phyloP scores from a whole-genome alignment of 1,284 basidiomycete genomes.

The Filobasidium uniguttulatum region DNA sequence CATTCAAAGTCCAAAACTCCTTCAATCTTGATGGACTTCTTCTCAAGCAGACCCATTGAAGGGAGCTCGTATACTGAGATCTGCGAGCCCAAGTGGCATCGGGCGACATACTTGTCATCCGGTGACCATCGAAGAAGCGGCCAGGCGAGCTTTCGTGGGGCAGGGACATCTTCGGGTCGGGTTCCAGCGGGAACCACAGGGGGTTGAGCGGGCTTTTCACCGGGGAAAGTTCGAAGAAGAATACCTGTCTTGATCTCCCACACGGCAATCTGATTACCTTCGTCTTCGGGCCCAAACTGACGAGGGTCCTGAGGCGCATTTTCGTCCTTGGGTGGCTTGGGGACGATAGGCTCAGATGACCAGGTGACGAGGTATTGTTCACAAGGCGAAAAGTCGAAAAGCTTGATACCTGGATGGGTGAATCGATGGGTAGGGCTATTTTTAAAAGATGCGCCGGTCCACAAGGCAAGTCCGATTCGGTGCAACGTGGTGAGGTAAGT shows the following conservation, averaged over 20 bases:
- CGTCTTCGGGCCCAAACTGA: conserved; percentile 62
- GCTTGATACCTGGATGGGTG: conserved; percentile 86
- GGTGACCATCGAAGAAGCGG: conserved; percentile 95
- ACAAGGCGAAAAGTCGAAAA: conserved; percentile 95
- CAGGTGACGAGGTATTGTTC: conserved; percentile 96
- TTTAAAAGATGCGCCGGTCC: conserved; percentile 84
- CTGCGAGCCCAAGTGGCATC: conserved; percentile 74
- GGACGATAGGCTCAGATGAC: conserved; percentile 79
- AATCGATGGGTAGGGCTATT: conserved; percentile 62
- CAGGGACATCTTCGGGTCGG: conserved; percentile 39
- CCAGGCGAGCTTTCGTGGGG: conserved; percentile 47
- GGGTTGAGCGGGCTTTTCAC: conserved; percentile 30
- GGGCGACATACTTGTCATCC: conserved; percentile 89
- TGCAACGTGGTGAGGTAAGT: conserved; percentile 90
- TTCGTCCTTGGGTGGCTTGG: conserved; percentile 41
- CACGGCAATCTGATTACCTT: conserved; percentile 91
- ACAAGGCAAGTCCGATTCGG: conserved; percentile 86
- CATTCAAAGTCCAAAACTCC: conserved; percentile 98
- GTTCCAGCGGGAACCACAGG: conserved; percentile 15
- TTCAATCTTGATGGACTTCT: conserved; percentile 96
- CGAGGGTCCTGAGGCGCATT: conserved; percentile 16
- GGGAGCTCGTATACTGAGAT: conserved; percentile 96
- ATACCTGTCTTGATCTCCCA: conserved; percentile 95
- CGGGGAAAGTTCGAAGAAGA: conserved; percentile 83
- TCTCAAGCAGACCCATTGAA: conserved; percentile 84